Conservation (phyloP, 108 stramenopile genomes). For the Cyclotella distinguenda region DNA sequence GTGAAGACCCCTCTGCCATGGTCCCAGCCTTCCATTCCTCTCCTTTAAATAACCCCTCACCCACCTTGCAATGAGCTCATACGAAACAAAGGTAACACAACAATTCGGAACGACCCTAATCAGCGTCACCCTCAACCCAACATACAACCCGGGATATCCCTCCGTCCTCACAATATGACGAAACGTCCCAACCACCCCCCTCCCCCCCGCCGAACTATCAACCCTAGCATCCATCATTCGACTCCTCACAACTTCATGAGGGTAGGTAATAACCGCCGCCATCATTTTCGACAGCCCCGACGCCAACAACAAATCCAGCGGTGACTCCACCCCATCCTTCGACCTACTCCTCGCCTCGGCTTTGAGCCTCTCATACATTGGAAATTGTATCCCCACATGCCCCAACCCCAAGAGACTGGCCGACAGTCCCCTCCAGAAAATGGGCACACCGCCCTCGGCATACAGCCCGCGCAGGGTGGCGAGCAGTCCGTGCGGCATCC, state of each 20-base stretch:
- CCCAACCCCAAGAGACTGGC: conserved; percentile 87
- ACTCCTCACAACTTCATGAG: conserved; percentile 88
- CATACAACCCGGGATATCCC: conserved; percentile 74
- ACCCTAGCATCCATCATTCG: conserved; percentile 88
- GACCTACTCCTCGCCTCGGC: conserved; percentile 54
- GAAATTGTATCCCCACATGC: conserved; percentile 93
- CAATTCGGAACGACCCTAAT: conserved; percentile 88
- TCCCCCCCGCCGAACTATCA: conserved; percentile 24
- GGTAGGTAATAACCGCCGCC: conserved; percentile 83
- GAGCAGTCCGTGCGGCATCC: conserved; percentile 47
- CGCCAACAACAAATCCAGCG: conserved; percentile 75
- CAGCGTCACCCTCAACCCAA: conserved; percentile 76
- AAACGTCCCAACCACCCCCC: conserved; percentile 48
- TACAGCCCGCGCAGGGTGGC: conserved; percentile 59
- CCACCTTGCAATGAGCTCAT: conserved; percentile 77
- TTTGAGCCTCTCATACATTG: conserved; percentile 85
- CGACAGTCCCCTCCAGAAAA: conserved; percentile 89
- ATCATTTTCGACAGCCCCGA: conserved; percentile 77
- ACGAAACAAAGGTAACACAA: conserved; percentile 85
- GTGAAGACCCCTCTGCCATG: too few relatives aligned
- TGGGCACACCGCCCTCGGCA: conserved; percentile 55
- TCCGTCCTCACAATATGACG: conserved; percentile 60
- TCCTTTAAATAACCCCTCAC: conserved; percentile 52
- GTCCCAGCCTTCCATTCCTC: too few relatives aligned
- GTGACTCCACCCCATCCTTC: conserved; percentile 47